These are phyloP conservation scores for Corylus americana DNA, from an alignment of 306 rosid genomes.

Conservation along the genomic window DNA sequence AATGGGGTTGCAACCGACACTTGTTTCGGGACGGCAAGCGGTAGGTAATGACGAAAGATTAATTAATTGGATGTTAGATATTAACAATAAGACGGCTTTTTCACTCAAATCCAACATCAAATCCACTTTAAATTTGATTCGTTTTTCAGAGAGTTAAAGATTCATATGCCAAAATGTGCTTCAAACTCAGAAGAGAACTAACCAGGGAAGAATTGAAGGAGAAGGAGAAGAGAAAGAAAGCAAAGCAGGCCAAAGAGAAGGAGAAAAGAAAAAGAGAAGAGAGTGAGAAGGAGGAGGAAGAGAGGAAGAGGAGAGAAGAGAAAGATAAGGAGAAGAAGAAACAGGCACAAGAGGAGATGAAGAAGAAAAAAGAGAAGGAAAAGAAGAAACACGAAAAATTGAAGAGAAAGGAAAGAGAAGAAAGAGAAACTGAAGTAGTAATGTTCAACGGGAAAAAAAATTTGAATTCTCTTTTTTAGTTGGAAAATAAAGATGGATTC, in stretches of 20 bases:
- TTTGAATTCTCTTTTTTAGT: no score
- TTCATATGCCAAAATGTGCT: conserved; percentile 37
- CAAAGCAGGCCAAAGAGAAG: conserved; percentile 24
- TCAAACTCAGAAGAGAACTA: conserved; percentile 40
- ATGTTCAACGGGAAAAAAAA: not conserved
- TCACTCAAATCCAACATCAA: conserved; percentile 1
- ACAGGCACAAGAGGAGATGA: conserved; percentile 17
- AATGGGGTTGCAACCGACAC: conserved; percentile 4
- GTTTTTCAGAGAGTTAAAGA: not conserved
- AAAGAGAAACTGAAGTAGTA: conserved; percentile 24
- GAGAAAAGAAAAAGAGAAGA: conserved; percentile 19
- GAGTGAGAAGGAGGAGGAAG: conserved; percentile 4
- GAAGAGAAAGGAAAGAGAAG: conserved; percentile 7
- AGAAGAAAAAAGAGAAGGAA: conserved; percentile 16
- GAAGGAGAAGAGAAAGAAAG: conserved; percentile 37
- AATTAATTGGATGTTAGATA: conserved; percentile 12
- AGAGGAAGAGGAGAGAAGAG: conserved; percentile 14
- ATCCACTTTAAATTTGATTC: not conserved
- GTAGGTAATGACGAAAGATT: not conserved
- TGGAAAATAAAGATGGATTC: not conserved
- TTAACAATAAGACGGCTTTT: conserved; percentile 14
- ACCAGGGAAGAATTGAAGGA: conserved; percentile 47
- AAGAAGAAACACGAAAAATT: conserved; percentile 24
- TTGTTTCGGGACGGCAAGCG: conserved; percentile 37
- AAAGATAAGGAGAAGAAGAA: conserved; percentile 11